phyloP scores from a whole-genome alignment of 2,329 filamentous ascomycete species.

The Trichoderma sp. region DNA sequence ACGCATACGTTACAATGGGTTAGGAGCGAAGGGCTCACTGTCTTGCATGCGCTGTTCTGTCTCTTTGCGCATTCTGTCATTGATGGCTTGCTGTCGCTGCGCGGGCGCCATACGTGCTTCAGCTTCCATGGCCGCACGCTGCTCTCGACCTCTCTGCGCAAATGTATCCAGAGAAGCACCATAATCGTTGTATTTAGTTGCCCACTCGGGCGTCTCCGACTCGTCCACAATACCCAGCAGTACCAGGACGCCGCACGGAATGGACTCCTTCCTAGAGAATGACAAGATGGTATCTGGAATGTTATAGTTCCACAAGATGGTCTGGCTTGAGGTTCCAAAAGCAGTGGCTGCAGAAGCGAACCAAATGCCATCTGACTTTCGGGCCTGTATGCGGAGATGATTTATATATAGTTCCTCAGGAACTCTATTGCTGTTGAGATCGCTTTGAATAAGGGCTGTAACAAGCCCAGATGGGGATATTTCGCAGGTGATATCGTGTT shows the following conservation, averaged over 20 bases:
- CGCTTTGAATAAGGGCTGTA: slow-evolving; percentile 49
- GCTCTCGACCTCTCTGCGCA: slow-evolving; percentile 46
- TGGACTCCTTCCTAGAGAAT: slow-evolving; percentile 56
- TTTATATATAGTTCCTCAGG: slow-evolving; percentile 51
- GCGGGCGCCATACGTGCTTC: slow-evolving; percentile 51
- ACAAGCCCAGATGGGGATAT: slow-evolving; percentile 53
- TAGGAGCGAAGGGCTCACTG: slow-evolving; percentile 41
- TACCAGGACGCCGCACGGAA: slow-evolving; percentile 64
- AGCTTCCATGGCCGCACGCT: slow-evolving; percentile 46
- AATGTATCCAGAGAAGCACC: slow-evolving; percentile 41
- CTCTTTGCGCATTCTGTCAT: slow-evolving; percentile 49
- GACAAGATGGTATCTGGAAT: slow-evolving; percentile 57
- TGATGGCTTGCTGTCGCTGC: slow-evolving; percentile 47
- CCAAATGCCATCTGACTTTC: slow-evolving; percentile 53
- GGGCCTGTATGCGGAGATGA: slow-evolving; percentile 47
- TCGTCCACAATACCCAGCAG: slow-evolving; percentile 55
- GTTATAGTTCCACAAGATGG: slow-evolving; percentile 63
- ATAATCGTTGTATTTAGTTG: slow-evolving; percentile 47
- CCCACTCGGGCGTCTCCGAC: slow-evolving; percentile 59
- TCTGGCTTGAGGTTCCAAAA: slow-evolving; percentile 57
- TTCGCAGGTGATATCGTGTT: slow-evolving; percentile 50
- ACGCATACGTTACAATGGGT: neutral
- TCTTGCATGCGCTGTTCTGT: slow-evolving; percentile 51
- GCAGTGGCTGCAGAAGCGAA: slow-evolving; percentile 62
- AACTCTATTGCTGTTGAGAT: slow-evolving; percentile 35